Evolutionary conservation across 257 asterid species (phyloP), one percentile per base, ranked within the genome.

Genomic region (Solanum neorickii): DNA sequence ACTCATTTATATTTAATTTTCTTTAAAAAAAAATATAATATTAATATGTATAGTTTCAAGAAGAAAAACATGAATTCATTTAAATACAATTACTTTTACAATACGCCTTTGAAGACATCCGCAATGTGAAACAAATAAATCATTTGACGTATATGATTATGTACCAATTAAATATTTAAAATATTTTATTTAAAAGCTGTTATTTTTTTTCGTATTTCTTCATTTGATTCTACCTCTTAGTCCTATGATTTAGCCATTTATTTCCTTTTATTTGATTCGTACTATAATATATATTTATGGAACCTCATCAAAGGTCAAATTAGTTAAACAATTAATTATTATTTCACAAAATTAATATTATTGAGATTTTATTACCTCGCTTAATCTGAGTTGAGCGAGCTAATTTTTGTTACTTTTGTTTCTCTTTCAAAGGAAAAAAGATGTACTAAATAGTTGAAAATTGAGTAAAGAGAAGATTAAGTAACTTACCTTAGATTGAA

Each of bases 401-500:
- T 56, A 7, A 1, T 56, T 3, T 56, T 56, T 56, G 65, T 56
- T 18, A 56, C n/a, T 56, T 56, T 18, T 3, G 1, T 29, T 68
- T 69, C 21, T 69, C 6, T 29, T 69, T 27, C 1, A 39, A 66
- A 68, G 29, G 3, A 10, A 68, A 27, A 27, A 60, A 60, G 12
- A n/a, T n/a, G 72, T 65, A 65, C 4, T 31, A 2, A 2, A n/a
- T 1, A 21, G 3, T 65, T 62, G 15, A 20, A 13, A 29, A 29
- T 33, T 33, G 31, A 74, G 52, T 11, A 74, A 35, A 49, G 18
- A 29, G 12, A 56, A 72, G 21, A 83, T 39, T 18, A 29, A 12
- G 14, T 0, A 12, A 25, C 8, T 4, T 39, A 90, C 90, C 90
- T 90, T 72, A 78, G 85, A 70, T 41, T 76, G 75, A 70, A 90